phyloP scores from a whole-genome alignment of 805 yeast species.

The Metahyphopichia silvanorum region DNA sequence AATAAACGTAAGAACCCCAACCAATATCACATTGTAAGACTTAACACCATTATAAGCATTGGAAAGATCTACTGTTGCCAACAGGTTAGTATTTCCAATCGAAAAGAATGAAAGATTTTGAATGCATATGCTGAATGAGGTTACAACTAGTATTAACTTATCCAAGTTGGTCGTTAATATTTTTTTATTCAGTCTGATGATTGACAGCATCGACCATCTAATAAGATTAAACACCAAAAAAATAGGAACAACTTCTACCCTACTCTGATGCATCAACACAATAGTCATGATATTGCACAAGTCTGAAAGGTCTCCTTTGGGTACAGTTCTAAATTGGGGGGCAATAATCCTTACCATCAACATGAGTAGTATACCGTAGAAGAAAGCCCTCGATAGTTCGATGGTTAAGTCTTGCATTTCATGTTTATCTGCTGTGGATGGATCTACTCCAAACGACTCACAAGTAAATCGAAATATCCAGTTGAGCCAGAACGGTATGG shows the following conservation, averaged over 20 bases:
- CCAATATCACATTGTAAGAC: slow-evolving; percentile 63
- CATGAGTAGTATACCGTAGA: slow-evolving; percentile 22
- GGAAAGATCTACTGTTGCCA: slow-evolving; percentile 86
- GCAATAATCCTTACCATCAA: slow-evolving; percentile 27
- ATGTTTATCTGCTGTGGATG: slow-evolving; percentile 15
- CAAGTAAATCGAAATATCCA: slow-evolving; percentile 26
- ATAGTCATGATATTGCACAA: slow-evolving; percentile 33
- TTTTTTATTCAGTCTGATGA: slow-evolving; percentile 6
- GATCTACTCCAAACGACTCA: slow-evolving; percentile 21
- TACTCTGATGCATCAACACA: slow-evolving; percentile 53
- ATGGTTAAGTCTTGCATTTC: slow-evolving; percentile 20
- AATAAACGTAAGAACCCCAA: slow-evolving; percentile 74
- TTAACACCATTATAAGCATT: slow-evolving; percentile 89
- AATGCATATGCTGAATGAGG: slow-evolving; percentile 46
- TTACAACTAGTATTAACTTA: slow-evolving; percentile 16
- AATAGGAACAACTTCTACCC: slow-evolving; percentile 54
- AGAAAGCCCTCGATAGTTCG: slow-evolving; percentile 23
- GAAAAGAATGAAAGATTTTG: slow-evolving; percentile 82
- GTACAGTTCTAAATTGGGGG: slow-evolving; percentile 18
- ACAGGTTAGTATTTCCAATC: slow-evolving; percentile 86
- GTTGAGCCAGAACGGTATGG: slow-evolving; percentile 40
- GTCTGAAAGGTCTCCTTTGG: slow-evolving; percentile 31
- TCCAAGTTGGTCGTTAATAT: slow-evolving; percentile 9
- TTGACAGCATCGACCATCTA: slow-evolving; percentile 15
- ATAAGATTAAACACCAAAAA: slow-evolving; percentile 36